Base-by-base conservation (phyloP, 305 asterid species). In the Caryopteris hybrid region DNA sequence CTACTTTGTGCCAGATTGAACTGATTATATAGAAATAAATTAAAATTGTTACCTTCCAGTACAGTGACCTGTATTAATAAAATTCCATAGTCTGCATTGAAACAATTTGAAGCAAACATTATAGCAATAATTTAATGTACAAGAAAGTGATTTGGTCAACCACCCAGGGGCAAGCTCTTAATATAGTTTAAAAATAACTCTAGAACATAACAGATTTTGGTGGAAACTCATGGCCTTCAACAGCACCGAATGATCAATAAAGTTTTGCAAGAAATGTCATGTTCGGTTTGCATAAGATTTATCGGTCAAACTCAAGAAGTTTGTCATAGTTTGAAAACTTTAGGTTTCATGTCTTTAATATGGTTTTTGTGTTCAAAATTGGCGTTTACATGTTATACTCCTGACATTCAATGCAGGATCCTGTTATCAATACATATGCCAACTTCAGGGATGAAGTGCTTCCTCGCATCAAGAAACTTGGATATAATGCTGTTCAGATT, bases 401-500 rank as follows among this genome's bases (percentile, higher is more conserved):
- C 39, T 77, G 48, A 29, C 42, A 42, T 61, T 75, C 77, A 71
- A 55, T 75, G 66, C 85, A 95, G 99, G 97, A 90, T 62, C 97
- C 99, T 73, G 42, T 85, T 48, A 92, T 90, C 77, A 95, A 85
- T 80, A 88, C 98, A 39, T 95, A 92, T 64, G 90, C 84, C 77
- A 88, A 92, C 79, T 92, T 95, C 79, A 80, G 98, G 76, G 99
- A 95, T 55, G 96, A 95, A 45, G 92, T 95, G 50, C 99, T 95
- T 60, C 99, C 98, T 60, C 99, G 99, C 45, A 92, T 95, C 76
- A 95, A 95, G 88, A 82, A 61, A 76, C 96, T 95, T 74, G 99
- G 99, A 42, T 95, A 95, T 69, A 95, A 95, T 78, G 99, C 97
- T 47, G 96, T 95, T 83, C 99, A 95, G 83, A 85, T 95, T 57